Evolutionary conservation across 495 filamentous ascomycete genomes (phyloP).

Genomic region (Tuber umbilicatum): DNA sequence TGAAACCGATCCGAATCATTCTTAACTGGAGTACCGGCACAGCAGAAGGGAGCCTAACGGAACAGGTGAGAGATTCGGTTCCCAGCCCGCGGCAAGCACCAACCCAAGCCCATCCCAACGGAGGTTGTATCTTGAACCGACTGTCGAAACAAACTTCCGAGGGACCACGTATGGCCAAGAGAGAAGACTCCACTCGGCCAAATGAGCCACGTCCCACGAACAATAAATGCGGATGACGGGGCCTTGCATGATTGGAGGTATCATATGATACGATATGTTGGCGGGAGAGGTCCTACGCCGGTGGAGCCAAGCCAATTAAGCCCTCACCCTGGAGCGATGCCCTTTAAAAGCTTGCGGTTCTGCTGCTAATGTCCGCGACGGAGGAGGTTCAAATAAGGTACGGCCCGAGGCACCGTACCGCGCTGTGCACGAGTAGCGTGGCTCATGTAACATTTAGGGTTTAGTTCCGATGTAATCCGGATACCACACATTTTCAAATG

Average conservation of each 20-base stretch:
- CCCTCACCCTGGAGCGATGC: background rate
- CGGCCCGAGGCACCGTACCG: background rate
- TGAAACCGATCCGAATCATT: background rate
- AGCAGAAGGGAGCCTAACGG: background rate
- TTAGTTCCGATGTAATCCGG: background rate
- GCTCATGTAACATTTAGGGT: background rate
- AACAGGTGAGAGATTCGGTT: background rate
- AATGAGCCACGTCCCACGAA: background rate
- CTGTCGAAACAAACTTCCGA: background rate
- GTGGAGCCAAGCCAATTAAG: background rate
- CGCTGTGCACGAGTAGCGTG: too few relatives aligned
- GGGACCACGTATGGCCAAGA: background rate
- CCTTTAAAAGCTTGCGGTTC: background rate
- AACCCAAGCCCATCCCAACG: background rate
- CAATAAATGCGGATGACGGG: background rate
- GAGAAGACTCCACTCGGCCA: background rate
- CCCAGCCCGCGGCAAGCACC: background rate
- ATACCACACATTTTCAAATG: background rate
- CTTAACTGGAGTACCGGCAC: too few relatives aligned
- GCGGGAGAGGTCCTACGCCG: background rate
- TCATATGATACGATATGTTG: background rate
- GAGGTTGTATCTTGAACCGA: background rate
- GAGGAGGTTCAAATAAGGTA: background rate
- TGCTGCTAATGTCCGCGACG: background rate
- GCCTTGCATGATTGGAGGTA: background rate